Evolutionary conservation across 345 rosid genomes (phyloP).

Genomic region (Arabidopsis suecica): DNA sequence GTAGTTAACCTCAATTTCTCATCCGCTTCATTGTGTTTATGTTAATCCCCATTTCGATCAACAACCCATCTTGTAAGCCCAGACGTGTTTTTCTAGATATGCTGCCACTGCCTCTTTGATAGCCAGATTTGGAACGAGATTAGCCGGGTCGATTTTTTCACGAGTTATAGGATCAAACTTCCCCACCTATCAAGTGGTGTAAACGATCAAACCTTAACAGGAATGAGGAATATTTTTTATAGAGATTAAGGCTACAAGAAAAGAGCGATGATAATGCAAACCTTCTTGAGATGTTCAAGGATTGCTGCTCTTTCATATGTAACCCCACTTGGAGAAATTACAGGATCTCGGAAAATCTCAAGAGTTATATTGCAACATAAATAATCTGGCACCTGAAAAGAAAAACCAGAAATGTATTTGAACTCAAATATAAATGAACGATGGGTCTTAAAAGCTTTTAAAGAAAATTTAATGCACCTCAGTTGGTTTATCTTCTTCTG

Average conservation of each 20-base stretch:
- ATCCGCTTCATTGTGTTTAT: slow-evolving; percentile 14
- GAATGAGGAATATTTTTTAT: neutral
- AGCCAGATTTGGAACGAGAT: slow-evolving; percentile 73
- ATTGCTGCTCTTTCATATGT: slow-evolving; percentile 88
- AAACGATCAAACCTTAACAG: slow-evolving; percentile 15
- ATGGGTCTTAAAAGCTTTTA: neutral
- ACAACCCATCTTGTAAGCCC: slow-evolving; percentile 72
- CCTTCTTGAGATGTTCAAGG: slow-evolving; percentile 89
- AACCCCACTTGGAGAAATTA: slow-evolving; percentile 85
- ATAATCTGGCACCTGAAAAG: slow-evolving; percentile 84
- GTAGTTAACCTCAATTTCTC: neutral
- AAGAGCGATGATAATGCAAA: slow-evolving; percentile 26
- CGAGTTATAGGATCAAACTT: slow-evolving; percentile 89
- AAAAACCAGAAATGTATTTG: slow-evolving; percentile 1
- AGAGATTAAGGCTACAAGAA: neutral
- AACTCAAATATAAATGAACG: neutral
- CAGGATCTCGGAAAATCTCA: slow-evolving; percentile 88
- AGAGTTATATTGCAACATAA: slow-evolving; percentile 90
- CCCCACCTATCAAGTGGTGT: slow-evolving; percentile 63
- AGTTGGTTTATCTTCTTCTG: slow-evolving; percentile 64
- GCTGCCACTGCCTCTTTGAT: slow-evolving; percentile 91
- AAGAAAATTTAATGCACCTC: slow-evolving; percentile 52
- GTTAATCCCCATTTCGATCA: slow-evolving; percentile 9
- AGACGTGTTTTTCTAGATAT: slow-evolving; percentile 68
- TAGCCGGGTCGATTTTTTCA: slow-evolving; percentile 56